Evolutionary conservation across 495 filamentous ascomycete genomes (phyloP).

Genomic region (Xylaria palmicola): DNA sequence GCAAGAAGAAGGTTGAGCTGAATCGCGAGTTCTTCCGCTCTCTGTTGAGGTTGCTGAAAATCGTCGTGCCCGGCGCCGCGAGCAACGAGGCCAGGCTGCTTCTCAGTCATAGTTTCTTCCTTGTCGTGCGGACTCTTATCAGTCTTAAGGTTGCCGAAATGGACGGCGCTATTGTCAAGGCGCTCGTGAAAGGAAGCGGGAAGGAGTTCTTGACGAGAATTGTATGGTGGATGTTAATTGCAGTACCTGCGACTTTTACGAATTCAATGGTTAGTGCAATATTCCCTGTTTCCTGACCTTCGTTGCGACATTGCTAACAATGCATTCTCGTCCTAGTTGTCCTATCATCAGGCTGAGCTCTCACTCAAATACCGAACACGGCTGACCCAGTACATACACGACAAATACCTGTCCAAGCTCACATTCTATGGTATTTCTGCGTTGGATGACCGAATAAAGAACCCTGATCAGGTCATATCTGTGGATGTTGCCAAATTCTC

Average conservation of each 20-base stretch:
- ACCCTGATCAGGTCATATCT: slow-evolving; percentile 95
- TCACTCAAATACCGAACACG: slow-evolving; percentile 88
- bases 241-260: slow-evolving; percentile 95
- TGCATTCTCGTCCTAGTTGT: slow-evolving; percentile 57
- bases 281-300: not conserved
- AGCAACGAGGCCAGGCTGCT: slow-evolving; percentile 86
- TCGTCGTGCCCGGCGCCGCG: slow-evolving; percentile 85
- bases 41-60: slow-evolving; percentile 72
- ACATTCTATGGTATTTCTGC: slow-evolving; percentile 97
- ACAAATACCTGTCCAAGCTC: slow-evolving; percentile 91
- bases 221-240: slow-evolving; percentile 98
- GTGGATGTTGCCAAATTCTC: slow-evolving; percentile 96
- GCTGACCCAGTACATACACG: slow-evolving; percentile 87
- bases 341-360: slow-evolving; percentile 94
- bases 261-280: slow-evolving; percentile 88
- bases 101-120: slow-evolving; percentile 77
- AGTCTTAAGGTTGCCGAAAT: slow-evolving; percentile 95
- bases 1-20: slow-evolving; percentile 83
- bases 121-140: slow-evolving; percentile 82
- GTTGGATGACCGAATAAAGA: slow-evolving; percentile 96
- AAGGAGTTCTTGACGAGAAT: slow-evolving; percentile 86
- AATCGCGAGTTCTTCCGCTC: slow-evolving; percentile 95
- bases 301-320: not conserved
- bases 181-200: slow-evolving; percentile 84
- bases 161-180: slow-evolving; percentile 89